Evolutionary conservation across 257 asterid genomes (phyloP), one percentile per base, ranked within the genome.

Genomic region (Nicotiana sylvestris): DNA sequence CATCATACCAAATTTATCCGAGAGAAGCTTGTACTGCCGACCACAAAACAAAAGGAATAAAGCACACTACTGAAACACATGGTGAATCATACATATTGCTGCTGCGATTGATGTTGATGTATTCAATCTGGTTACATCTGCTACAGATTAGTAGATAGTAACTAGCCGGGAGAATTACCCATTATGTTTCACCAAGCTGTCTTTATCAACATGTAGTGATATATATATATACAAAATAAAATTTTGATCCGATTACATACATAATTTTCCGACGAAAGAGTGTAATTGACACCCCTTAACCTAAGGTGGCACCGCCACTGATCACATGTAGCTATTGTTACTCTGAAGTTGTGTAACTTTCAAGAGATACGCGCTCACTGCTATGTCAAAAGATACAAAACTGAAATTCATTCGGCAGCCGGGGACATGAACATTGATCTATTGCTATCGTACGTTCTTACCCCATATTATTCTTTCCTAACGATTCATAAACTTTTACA

Each of bases 21-120:
- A 57, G 29, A 1, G 43, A 37, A 32, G n/a, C 74, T 66, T 66
- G 10, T 29, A 29, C 30, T 86, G 84, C 87, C 81, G 72, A 86
- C 84, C 77, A 33, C 64, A 88, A 89, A 86, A 83, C 90, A 85
- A 78, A 88, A 85, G 87, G 91, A 83, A 83, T 83, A 89, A 86
- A 86, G 87, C 80, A 76, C 61, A 82, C 58, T 39, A 70, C 78
- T 35, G 27, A 57, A 66, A 87, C 90, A 85, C 87, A 83, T 89
- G 91, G 81, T 21, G 78, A 39, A 69, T 51, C 81, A 29, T 68
- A 66, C 46, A 5, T 58, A 7, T 66, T n/a, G 51, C 33, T 51
- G 46, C 11, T 10, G 39, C 17, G 16, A 18, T 68, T 81, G 32
- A 66, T 30, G 33, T 56, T 29, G 21, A 62, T 81, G 6, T 43